Base-by-base conservation (phyloP, 2,329 filamentous ascomycete genomes). In the Endoconidiophora laricicola region DNA sequence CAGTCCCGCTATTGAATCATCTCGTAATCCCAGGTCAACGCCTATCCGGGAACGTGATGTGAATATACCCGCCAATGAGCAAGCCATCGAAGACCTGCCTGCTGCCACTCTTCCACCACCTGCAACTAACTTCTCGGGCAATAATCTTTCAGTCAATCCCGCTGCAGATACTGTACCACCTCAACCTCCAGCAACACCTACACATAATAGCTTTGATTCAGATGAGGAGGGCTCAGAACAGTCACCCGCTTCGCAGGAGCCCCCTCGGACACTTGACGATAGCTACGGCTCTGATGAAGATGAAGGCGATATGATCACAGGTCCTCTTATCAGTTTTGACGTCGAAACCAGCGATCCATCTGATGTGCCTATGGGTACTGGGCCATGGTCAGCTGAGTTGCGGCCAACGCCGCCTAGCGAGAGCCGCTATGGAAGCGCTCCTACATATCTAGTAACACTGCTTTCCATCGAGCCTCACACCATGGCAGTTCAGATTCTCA, bases 251-350 rank as follows among this genome's bases (percentile, higher is more conserved):
- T 38, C 43, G 20, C 37, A 38, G 12, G n/a, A 9, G 4, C 60
- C 62, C 12, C 29, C 29, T 12, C 29, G 29, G 7, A 33, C 29
- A 2, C 58, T 69, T n/a, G 69, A 64, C 12, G 70, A 72, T 51
- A 73, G 75, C 39, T 74, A 72, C 52, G 69, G 64, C 9, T 73
- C 67, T 10, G 75, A 78, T 44, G 74, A 78, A 48, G 73, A 76
- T 45, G 74, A 74, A 14, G 64, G 70, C 12, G 74, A 75, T 44
- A 66, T 70, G 44, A 63, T 77, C 22, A 74, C 69, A 49, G 69
- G 73, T 1, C 76, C 74, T 0, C 61, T 78, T 4, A 77, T 79
- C 47, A 77, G 72, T 55, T 78, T 79, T 50, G 75, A 79, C 50
- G 73, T 78, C 24, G 75, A 79, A 54, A 70, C 74, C 0, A 71